These are phyloP conservation scores for Alternaria brassicae DNA, from an alignment of 2,329 filamentous ascomycete genomes.

Conservation along the genomic window DNA sequence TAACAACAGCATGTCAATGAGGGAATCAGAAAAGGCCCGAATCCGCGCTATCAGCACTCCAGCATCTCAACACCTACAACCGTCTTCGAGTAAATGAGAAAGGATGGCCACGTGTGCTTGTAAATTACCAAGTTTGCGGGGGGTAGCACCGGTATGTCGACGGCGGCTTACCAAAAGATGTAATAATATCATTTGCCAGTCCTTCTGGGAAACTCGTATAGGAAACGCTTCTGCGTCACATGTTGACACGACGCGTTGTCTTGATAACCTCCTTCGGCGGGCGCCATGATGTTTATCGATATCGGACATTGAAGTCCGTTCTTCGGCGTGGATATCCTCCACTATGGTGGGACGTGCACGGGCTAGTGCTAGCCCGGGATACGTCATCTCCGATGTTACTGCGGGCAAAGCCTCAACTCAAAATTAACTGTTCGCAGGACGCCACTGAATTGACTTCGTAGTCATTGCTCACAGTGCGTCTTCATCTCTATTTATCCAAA, in stretches of 20 bases:
- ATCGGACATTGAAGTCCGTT: slow-evolving; percentile 9
- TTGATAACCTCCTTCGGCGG: not conserved
- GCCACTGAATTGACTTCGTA: slow-evolving; percentile 10
- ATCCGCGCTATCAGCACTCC: not conserved
- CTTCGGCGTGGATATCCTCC: slow-evolving; percentile 19
- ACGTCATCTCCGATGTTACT: slow-evolving; percentile 25
- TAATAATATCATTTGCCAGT: not conserved
- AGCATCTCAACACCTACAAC: not conserved
- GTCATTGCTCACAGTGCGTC: slow-evolving; percentile 18
- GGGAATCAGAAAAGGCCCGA: slow-evolving; percentile 8
- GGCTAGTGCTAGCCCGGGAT: slow-evolving; percentile 13
- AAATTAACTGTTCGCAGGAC: slow-evolving; percentile 25
- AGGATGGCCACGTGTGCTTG: not conserved
- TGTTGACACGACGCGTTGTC: not conserved
- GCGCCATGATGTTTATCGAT: slow-evolving; percentile 5
- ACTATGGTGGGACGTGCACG: slow-evolving; percentile 12
- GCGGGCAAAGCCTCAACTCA: slow-evolving; percentile 19
- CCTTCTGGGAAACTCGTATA: not conserved
- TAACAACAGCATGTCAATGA: not conserved
- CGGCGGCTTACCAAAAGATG: not conserved
- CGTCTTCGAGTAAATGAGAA: not conserved
- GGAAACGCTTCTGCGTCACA: not conserved
- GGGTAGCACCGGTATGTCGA: slow-evolving; percentile 1
- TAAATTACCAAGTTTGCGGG: slow-evolving; percentile 12
- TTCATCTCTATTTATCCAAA: slow-evolving; percentile 26